Conservation (phyloP, 2,329 filamentous ascomycete genomes). For the Rhynchosporium agropyri region DNA sequence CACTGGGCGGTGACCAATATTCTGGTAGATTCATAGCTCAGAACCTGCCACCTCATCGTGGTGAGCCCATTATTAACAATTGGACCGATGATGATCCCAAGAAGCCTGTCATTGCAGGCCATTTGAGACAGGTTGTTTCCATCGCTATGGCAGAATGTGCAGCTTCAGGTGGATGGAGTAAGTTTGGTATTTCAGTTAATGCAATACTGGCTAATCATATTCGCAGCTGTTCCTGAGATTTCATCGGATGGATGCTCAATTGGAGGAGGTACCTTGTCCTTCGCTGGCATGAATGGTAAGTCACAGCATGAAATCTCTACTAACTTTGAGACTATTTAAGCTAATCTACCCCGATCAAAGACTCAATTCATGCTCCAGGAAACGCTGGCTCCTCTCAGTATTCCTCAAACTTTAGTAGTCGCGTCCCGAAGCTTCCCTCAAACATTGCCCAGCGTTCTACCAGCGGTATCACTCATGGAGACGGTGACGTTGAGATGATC, state of each 20-base stretch:
- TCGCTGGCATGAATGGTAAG: neutral
- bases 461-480: neutral
- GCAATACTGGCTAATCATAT: neutral
- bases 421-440: constrained; percentile 1
- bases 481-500: constrained; percentile 11
- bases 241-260: neutral
- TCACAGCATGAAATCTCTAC: neutral
- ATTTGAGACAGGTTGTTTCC: constrained; percentile 21
- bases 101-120: constrained; percentile 24
- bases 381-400: neutral
- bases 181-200: neutral
- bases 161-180: constrained; percentile 15
- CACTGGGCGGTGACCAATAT: neutral
- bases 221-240: neutral
- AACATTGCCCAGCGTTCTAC: neutral
- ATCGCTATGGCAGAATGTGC: constrained; percentile 15
- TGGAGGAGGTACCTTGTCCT: neutral
- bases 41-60: neutral
- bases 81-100: constrained; percentile 19
- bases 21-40: neutral
- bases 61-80: constrained; percentile 22
- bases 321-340: neutral
- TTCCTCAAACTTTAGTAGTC: neutral
- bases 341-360: neutral
- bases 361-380: constrained; percentile 6